Evolutionary conservation across 345 rosid genomes (phyloP).

Genomic region (Cardamine occulta): DNA sequence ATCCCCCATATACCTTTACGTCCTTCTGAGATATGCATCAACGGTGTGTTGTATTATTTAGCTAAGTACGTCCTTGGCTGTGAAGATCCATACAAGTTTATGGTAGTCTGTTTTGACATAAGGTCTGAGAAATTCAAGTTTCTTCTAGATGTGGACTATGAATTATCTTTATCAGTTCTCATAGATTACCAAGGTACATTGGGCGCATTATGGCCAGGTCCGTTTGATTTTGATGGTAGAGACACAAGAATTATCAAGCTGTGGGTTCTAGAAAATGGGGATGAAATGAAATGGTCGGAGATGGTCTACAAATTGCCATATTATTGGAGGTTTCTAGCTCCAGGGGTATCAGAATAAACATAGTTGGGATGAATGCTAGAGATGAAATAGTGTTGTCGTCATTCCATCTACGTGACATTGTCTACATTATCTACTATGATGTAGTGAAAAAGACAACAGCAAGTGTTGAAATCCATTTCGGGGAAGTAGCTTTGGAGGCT

Average conservation of each 20-base stretch:
- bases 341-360: not conserved
- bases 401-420: not conserved
- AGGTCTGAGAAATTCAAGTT: not conserved
- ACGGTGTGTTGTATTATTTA: not conserved
- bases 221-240: no score
- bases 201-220: not conserved
- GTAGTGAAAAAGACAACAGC: slow-evolving; percentile 54
- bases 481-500: not conserved
- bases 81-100: not conserved
- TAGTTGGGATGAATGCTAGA: not conserved
- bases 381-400: not conserved
- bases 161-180: not conserved
- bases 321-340: not conserved
- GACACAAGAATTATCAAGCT: not conserved
- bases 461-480: slow-evolving; percentile 37
- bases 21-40: not conserved
- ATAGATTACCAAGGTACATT: not conserved
- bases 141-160: not conserved
- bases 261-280: not conserved
- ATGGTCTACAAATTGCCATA: not conserved
- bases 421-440: not conserved
- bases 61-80: not conserved
- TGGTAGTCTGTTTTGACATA: not conserved
- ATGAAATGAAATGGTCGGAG: not conserved
- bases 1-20: not conserved